A percentile compares a stretch with the other conserved stretches of the same genome.
Evolutionary conservation across 768 basidiomycete genomes (phyloP).

Genomic region (Pleurotus tuber-regium): DNA sequence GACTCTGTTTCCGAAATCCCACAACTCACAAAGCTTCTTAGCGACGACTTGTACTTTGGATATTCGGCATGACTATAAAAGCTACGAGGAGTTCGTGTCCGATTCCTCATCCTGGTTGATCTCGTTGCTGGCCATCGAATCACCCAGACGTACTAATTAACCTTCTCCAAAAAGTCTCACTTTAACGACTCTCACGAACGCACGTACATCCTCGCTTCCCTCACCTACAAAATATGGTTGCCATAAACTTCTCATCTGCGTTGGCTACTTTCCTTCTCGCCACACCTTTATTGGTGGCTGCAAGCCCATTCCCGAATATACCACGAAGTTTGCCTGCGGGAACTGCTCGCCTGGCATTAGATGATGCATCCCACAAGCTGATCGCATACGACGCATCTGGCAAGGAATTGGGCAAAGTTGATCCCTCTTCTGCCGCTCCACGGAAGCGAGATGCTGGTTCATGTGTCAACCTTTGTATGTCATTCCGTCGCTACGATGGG

Average conservation of each 20-base stretch:
- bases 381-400: neutral
- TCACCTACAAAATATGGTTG: neutral
- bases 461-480: neutral
- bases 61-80: no score
- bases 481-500: no score
- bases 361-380: neutral
- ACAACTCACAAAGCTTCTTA: no score
- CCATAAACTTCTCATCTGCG: neutral
- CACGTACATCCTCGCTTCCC: neutral
- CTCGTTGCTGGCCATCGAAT: conserved; percentile 1
- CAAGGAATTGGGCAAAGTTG: neutral
- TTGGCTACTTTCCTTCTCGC: neutral
- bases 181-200: neutral
- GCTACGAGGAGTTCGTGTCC: no score
- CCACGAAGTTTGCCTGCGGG: neutral
- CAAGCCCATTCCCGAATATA: neutral
- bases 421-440: neutral
- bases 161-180: neutral
- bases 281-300: neutral
- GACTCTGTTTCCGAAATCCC: no score
- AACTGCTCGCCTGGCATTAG: neutral
- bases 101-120: conserved; percentile 1
- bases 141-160: neutral
- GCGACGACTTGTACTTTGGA: no score
- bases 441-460: neutral